These are phyloP conservation scores for Echeveria elegans DNA, from an alignment of 164 flowering plant genomes.

Conservation along the genomic window DNA sequence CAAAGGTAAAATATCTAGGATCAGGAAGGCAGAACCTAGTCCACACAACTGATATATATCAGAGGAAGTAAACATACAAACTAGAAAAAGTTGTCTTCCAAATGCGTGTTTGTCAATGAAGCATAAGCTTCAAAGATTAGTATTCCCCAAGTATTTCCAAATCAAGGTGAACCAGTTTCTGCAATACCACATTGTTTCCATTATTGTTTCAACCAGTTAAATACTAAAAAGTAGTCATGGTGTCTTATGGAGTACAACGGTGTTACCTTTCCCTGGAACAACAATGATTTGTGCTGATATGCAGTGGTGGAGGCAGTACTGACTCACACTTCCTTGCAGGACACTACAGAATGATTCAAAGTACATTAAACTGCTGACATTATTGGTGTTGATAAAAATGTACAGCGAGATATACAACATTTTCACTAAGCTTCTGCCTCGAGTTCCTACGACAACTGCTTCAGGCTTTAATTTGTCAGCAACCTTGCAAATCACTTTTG, in stretches of 20 bases:
- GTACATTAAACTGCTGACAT: neutral
- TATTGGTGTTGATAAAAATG: neutral
- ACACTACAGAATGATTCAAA: constrained; percentile 36
- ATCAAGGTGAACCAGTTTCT: constrained; percentile 7
- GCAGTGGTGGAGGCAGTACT: constrained; percentile 79
- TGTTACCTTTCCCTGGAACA: constrained; percentile 82
- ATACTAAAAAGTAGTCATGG: no score
- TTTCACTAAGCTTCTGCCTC: constrained; percentile 67
- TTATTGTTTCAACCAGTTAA: neutral
- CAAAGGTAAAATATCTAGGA: neutral
- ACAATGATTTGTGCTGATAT: constrained; percentile 72
- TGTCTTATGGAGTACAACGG: no score
- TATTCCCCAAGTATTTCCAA: neutral
- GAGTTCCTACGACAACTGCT: constrained; percentile 83
- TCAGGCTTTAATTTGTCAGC: constrained; percentile 78
- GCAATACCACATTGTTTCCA: neutral
- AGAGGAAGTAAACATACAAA: neutral
- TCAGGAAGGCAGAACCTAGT: neutral
- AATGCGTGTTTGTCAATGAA: neutral
- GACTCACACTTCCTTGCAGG: constrained; percentile 77
- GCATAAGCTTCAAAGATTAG: neutral
- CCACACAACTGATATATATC: neutral
- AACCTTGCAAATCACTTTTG: constrained; percentile 78
- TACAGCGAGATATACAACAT: constrained; percentile 33
- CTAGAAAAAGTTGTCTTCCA: neutral